A percentile compares a stretch with the other conserved stretches of the same genome.
phyloP scores from a whole-genome alignment of 2,329 filamentous ascomycete species.

The Clarireedia hainanense region DNA sequence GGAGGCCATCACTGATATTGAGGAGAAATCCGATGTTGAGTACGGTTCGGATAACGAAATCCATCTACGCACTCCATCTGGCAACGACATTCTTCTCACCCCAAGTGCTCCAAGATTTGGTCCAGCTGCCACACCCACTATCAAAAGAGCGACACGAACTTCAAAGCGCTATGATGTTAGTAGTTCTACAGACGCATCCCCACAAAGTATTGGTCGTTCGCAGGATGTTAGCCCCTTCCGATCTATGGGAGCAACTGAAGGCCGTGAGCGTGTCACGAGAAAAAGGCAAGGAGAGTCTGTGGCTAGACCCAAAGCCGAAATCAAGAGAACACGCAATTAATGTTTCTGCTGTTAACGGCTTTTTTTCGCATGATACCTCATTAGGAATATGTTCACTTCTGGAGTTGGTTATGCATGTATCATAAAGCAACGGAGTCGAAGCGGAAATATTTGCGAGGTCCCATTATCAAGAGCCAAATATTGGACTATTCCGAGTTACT shows the following conservation, averaged over 20 bases:
- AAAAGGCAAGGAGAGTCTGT: conserved; percentile 38
- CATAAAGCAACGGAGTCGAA: background rate
- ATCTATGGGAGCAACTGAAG: conserved; percentile 47
- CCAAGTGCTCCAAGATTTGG: conserved; percentile 49
- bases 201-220: conserved; percentile 9
- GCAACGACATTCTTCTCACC: conserved; percentile 35
- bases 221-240: conserved; percentile 46
- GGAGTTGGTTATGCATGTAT: background rate
- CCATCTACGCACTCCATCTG: conserved; percentile 1
- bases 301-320: conserved; percentile 21
- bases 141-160: conserved; percentile 48
- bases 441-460: too few relatives aligned
- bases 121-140: conserved; percentile 55
- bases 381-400: background rate
- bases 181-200: conserved; percentile 24
- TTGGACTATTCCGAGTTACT: background rate
- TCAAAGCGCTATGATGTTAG: conserved; percentile 38
- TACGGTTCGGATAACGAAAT: conserved; percentile 1
- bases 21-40: conserved; percentile 24
- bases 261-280: conserved; percentile 30
- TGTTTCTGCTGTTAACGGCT: background rate
- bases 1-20: conserved; percentile 44
- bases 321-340: conserved; percentile 5
- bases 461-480: background rate
- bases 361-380: background rate